These are phyloP conservation scores for Phalaenopsis equestris DNA, from an alignment of 106 monocot genomes.

Conservation along the genomic window DNA sequence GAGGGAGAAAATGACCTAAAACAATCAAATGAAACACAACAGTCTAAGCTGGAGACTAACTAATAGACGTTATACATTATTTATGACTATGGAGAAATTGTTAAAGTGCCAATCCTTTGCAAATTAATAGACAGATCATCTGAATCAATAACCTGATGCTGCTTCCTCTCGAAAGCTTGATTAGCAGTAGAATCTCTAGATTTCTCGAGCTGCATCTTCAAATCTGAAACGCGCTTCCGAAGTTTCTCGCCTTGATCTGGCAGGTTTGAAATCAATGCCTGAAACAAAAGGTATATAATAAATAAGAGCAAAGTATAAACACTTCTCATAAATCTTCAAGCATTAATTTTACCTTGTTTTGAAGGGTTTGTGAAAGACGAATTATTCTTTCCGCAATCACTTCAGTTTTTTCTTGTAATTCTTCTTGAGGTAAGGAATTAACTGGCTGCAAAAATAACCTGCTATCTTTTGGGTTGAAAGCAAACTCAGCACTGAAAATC, in stretches of 20 bases:
- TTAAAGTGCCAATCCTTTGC: constrained; percentile 7
- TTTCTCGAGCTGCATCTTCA: constrained; percentile 33
- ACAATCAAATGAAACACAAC: no score
- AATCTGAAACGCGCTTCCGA: constrained; percentile 39
- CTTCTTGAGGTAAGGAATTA: not conserved
- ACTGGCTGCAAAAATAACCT: constrained; percentile 15
- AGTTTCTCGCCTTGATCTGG: constrained; percentile 64
- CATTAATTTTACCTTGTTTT: constrained; percentile 32
- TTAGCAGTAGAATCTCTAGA: not conserved
- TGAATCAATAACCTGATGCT: constrained; percentile 35
- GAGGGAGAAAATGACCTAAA: no score
- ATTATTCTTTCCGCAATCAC: constrained; percentile 52
- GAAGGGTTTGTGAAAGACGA: constrained; percentile 48
- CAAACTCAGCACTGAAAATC: constrained; percentile 35
- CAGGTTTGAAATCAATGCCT: constrained; percentile 56
- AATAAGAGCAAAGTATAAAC: not conserved
- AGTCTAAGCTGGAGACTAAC: no score
- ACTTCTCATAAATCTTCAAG: not conserved
- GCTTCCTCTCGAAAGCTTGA: not conserved
- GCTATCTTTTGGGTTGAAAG: constrained; percentile 58
- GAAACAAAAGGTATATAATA: not conserved
- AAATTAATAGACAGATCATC: constrained; percentile 48
- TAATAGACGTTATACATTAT: no score
- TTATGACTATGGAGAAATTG: no score
- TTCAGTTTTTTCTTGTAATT: constrained; percentile 30